Percentiles rank a stretch among this genome's conserved stretches.
These are phyloP conservation scores for Botrytis byssoidea DNA, from an alignment of 2,329 filamentous ascomycete genomes.

Conservation along the genomic window DNA sequence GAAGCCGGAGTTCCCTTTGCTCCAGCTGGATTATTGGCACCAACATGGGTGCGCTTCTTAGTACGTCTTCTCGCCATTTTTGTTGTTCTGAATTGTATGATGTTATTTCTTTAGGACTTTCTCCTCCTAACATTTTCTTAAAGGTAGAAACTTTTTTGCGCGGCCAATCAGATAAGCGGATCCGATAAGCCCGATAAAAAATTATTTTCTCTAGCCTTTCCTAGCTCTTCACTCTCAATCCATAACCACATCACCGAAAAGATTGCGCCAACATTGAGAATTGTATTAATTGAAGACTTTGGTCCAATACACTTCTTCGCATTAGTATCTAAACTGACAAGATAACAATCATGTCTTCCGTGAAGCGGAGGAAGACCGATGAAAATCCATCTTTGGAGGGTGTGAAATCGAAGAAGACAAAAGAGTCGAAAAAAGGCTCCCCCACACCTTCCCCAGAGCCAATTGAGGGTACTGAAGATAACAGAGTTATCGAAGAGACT, in stretches of 20 bases:
- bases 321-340: not conserved
- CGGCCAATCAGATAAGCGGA: slow-evolving; percentile 32
- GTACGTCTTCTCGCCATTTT: slow-evolving; percentile 75
- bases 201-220: slow-evolving; percentile 27
- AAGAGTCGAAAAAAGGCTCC: slow-evolving; percentile 23
- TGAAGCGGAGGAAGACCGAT: slow-evolving; percentile 39
- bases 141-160: slow-evolving; percentile 28
- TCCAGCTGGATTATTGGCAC: slow-evolving; percentile 51
- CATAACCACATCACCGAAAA: not conserved
- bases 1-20: slow-evolving; percentile 58
- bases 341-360: slow-evolving; percentile 34
- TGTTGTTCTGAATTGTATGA: slow-evolving; percentile 25
- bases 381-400: slow-evolving; percentile 26
- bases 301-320: not conserved
- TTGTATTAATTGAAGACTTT: not conserved
- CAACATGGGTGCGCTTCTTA: slow-evolving; percentile 86
- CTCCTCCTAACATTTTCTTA: slow-evolving; percentile 17
- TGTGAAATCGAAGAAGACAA: slow-evolving; percentile 24
- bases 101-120: slow-evolving; percentile 19
- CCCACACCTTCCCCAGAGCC: slow-evolving; percentile 17
- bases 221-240: not conserved
- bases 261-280: not conserved
- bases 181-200: slow-evolving; percentile 39
- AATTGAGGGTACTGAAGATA: slow-evolving; percentile 2
- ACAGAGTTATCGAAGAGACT: slow-evolving; percentile 19